These are phyloP conservation scores for Blastocystis hominis DNA, from an alignment of 352 stramenopile species.

Conservation along the genomic window DNA sequence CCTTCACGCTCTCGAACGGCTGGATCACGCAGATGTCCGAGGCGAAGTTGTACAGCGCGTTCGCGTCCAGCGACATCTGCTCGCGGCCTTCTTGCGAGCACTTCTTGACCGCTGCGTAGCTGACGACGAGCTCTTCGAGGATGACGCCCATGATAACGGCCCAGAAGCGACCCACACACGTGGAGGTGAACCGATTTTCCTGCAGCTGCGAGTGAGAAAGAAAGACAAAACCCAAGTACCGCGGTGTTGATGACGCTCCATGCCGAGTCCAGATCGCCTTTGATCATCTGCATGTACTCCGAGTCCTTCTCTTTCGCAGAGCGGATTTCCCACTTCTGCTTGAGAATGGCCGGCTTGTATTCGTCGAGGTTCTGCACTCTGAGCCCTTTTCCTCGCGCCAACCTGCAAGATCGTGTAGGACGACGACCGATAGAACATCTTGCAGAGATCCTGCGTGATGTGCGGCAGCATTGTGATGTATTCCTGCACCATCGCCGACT, in stretches of 20 bases:
- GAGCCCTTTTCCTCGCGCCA: no score
- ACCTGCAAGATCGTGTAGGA: constrained; percentile 17
- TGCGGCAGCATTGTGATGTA: not conserved
- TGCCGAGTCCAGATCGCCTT: constrained; percentile 1
- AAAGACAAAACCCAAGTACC: not conserved
- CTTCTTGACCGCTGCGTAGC: constrained; percentile 43
- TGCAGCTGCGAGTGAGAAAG: not conserved
- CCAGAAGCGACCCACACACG: constrained; percentile 45
- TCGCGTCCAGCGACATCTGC: constrained; percentile 46
- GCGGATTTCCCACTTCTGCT: constrained; percentile 53
- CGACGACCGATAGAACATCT: constrained; percentile 53
- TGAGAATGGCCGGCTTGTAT: constrained; percentile 15
- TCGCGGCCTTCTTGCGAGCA: constrained; percentile 48
- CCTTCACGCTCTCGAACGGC: constrained; percentile 39
- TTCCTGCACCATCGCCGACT: not conserved
- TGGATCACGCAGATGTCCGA: constrained; percentile 32
- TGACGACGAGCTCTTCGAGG: constrained; percentile 15
- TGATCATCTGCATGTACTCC: constrained; percentile 19
- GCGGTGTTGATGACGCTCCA: constrained; percentile 31
- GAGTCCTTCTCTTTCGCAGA: constrained; percentile 9
- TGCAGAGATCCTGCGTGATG: constrained; percentile 49
- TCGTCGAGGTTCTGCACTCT: constrained; percentile 7
- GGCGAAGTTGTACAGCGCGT: constrained; percentile 19
- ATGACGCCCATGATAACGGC: constrained; percentile 41
- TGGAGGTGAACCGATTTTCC: not conserved